phyloP scores from a whole-genome alignment of 73 alveolate species.

The Stentor roeselii region DNA sequence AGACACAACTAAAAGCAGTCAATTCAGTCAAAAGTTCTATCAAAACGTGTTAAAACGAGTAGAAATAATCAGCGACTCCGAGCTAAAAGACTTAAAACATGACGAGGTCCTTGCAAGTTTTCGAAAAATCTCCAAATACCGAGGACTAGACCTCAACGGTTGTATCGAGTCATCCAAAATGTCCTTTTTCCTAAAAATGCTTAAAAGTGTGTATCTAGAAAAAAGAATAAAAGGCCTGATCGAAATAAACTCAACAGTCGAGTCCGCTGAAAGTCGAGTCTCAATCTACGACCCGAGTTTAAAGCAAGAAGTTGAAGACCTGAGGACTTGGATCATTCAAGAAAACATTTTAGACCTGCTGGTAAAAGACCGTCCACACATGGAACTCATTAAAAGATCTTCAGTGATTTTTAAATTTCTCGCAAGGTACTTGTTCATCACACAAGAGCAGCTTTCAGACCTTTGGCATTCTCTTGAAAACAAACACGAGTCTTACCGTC shows the following conservation, averaged over 20 bases:
- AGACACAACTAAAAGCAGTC: conserved; percentile 29
- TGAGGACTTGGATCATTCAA: background rate
- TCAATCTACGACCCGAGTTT: background rate
- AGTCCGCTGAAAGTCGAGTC: conserved; percentile 25
- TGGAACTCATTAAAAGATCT: conserved; percentile 24
- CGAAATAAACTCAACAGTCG: conserved; percentile 53
- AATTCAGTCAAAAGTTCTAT: conserved; percentile 27
- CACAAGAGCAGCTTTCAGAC: background rate
- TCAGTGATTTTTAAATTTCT: background rate
- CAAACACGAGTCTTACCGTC: conserved; percentile 21
- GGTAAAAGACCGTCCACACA: conserved; percentile 8
- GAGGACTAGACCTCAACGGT: background rate
- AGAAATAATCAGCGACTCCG: conserved; percentile 38
- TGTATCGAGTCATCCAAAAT: conserved; percentile 41
- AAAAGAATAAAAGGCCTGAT: conserved; percentile 68
- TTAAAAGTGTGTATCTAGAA: conserved; percentile 63
- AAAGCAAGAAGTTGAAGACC: background rate
- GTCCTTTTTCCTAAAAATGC: conserved; percentile 44
- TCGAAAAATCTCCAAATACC: background rate
- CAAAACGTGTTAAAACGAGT: conserved; percentile 39
- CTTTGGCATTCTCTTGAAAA: background rate
- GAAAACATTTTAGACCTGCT: background rate
- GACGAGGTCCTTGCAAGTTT: conserved; percentile 28
- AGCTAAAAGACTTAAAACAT: conserved; percentile 40
- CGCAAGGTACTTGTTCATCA: background rate